phyloP scores from a whole-genome alignment of 345 rosid genomes.

The Populus nigra region DNA sequence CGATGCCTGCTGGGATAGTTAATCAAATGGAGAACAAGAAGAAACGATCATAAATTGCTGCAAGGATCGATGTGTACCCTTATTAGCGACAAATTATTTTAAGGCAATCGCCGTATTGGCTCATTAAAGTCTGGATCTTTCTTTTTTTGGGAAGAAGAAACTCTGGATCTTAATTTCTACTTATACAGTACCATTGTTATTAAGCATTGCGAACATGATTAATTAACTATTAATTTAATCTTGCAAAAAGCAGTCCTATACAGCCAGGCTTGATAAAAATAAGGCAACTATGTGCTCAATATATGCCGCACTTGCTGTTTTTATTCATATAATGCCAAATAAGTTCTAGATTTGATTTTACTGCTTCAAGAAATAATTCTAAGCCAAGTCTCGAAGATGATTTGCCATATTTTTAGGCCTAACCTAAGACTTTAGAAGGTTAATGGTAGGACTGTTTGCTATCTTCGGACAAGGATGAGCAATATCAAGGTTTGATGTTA shows the following conservation, averaged over 20 bases:
- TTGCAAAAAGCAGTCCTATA: no score
- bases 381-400: not conserved
- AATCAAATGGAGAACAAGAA: not conserved
- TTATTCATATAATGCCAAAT: not conserved
- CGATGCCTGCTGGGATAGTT: not conserved
- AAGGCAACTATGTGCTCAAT: not conserved
- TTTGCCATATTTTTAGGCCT: not conserved
- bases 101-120: not conserved
- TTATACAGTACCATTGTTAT: not conserved
- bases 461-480: not conserved
- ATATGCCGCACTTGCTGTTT: slow-evolving; percentile 4
- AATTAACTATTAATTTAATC: not conserved
- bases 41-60: not conserved
- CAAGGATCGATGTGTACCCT: not conserved
- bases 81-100: not conserved
- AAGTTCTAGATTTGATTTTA: not conserved
- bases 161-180: not conserved
- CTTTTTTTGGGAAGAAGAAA: not conserved
- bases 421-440: not conserved
- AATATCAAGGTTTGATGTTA: slow-evolving; percentile 13
- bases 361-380: not conserved
- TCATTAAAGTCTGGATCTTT: not conserved
- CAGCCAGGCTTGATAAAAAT: not conserved
- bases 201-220: not conserved
- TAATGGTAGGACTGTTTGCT: not conserved